A percentile compares a stretch with the other conserved stretches of the same genome.
Evolutionary conservation across 2,329 filamentous ascomycete species (phyloP).

Genomic region (Cordyceps militaris): DNA sequence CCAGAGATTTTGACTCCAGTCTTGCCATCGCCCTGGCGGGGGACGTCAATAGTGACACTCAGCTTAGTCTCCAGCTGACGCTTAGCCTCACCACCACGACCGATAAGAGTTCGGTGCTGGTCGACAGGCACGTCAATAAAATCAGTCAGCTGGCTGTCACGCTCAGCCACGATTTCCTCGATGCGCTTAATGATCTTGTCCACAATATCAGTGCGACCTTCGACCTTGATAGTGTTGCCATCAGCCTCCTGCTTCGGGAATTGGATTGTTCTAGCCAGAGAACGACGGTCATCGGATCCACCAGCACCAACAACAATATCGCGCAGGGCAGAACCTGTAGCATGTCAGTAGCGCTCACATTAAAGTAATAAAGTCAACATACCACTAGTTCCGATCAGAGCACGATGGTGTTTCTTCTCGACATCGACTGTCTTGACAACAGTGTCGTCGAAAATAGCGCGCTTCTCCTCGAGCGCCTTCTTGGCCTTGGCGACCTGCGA

Average conservation of each 20-base stretch:
- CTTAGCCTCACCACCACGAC: conserved; percentile 81
- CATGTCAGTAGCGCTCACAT: conserved; percentile 29
- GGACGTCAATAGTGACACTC: conserved; percentile 81
- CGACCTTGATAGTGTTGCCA: conserved; percentile 77
- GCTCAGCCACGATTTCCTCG: conserved; percentile 71
- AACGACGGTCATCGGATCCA: conserved; percentile 77
- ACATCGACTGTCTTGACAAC: conserved; percentile 76
- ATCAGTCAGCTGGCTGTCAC: conserved; percentile 74
- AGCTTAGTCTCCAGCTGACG: conserved; percentile 81
- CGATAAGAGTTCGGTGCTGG: conserved; percentile 87
- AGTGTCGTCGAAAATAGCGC: conserved; percentile 83
- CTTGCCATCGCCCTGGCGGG: conserved; percentile 76
- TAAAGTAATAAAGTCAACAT: conserved; percentile 33
- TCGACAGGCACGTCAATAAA: conserved; percentile 76
- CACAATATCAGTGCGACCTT: conserved; percentile 76
- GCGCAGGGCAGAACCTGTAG: conserved; percentile 71
- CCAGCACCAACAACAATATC: conserved; percentile 83
- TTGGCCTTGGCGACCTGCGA: conserved; percentile 84
- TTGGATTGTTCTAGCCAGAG: conserved; percentile 82
- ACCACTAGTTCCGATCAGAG: conserved; percentile 85
- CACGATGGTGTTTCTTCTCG: conserved; percentile 89
- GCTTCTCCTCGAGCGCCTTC: conserved; percentile 81
- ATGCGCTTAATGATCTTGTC: conserved; percentile 84
- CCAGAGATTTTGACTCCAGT: conserved; percentile 84
- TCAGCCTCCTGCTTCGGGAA: conserved; percentile 86